A percentile compares a stretch with the other conserved stretches of the same genome.
Evolutionary conservation across 768 basidiomycete species (phyloP).

Genomic region (Jaapia argillacea): DNA sequence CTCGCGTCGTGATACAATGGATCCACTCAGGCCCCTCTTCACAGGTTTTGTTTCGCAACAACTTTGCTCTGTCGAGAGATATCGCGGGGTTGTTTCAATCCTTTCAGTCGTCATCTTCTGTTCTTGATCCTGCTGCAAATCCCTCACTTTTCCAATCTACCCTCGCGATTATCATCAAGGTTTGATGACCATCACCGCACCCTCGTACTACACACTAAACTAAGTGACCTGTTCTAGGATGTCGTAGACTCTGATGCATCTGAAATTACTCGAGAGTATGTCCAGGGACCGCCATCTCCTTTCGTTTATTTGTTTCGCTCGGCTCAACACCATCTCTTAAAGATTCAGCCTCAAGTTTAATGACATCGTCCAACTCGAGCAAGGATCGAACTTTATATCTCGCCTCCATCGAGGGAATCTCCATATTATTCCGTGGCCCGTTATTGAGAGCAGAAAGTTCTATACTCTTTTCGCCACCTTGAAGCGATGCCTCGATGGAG

Average conservation of each 20-base stretch:
- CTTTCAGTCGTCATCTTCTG: slow-evolving; percentile 45
- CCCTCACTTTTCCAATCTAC: slow-evolving; percentile 50
- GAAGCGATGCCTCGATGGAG: slow-evolving; percentile 37
- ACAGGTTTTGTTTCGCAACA: slow-evolving; percentile 59
- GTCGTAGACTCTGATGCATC: slow-evolving; percentile 51
- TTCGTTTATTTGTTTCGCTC: neutral
- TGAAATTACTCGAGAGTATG: slow-evolving; percentile 51
- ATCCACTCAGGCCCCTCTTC: neutral
- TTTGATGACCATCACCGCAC: too few relatives aligned
- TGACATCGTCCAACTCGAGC: slow-evolving; percentile 53
- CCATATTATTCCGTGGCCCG: slow-evolving; percentile 56
- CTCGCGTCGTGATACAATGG: too few relatives aligned
- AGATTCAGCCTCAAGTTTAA: slow-evolving; percentile 51
- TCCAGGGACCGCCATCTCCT: too few relatives aligned
- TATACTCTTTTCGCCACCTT: slow-evolving; percentile 42
- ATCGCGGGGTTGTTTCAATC: slow-evolving; percentile 53
- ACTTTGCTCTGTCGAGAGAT: slow-evolving; percentile 51
- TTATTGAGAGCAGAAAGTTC: slow-evolving; percentile 53
- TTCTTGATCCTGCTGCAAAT: slow-evolving; percentile 49
- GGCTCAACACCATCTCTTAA: neutral
- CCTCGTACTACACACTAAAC: too few relatives aligned
- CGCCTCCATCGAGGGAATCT: slow-evolving; percentile 45
- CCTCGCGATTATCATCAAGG: slow-evolving; percentile 56
- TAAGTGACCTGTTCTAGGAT: slow-evolving; percentile 40
- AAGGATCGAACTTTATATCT: slow-evolving; percentile 52